Evolutionary conservation across 148 eudicot species (phyloP).

Genomic region (Cornus florida): DNA sequence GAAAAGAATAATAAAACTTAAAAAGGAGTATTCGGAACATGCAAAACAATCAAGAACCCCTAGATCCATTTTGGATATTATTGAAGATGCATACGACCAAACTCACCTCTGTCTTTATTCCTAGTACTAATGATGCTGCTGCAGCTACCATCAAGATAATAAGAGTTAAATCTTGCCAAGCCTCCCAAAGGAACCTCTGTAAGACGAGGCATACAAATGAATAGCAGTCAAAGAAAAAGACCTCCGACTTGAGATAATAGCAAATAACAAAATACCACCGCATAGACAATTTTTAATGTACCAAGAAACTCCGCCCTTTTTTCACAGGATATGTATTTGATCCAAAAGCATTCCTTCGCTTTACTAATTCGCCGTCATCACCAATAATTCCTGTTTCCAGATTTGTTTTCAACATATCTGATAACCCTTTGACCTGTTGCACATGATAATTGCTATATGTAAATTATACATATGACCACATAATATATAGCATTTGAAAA

Average conservation of each 20-base stretch:
- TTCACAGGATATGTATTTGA: slow-evolving; percentile 87
- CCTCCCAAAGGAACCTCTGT: slow-evolving; percentile 90
- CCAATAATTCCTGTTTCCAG: slow-evolving; percentile 61
- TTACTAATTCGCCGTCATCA: slow-evolving; percentile 50
- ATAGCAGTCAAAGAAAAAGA: not conserved
- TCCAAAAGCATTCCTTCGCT: slow-evolving; percentile 71
- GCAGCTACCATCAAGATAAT: slow-evolving; percentile 86
- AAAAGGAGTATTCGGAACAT: not conserved
- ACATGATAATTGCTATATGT: slow-evolving; percentile 2
- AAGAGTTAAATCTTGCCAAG: slow-evolving; percentile 91
- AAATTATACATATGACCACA: not conserved
- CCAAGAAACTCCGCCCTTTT: slow-evolving; percentile 77
- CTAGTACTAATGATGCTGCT: slow-evolving; percentile 64
- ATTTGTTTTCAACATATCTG: slow-evolving; percentile 58
- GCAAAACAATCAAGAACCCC: not conserved
- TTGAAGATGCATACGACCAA: not conserved
- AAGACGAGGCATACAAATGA: slow-evolving; percentile 12
- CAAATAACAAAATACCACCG: slow-evolving; percentile 1
- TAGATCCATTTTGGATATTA: not conserved
- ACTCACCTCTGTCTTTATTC: slow-evolving; percentile 84
- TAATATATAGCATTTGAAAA: not conserved
- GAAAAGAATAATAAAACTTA: too few species aligned
- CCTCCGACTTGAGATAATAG: not conserved
- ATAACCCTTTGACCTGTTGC: slow-evolving; percentile 69
- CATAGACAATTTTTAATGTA: slow-evolving; percentile 13